A percentile compares a stretch with the other conserved stretches of the same genome.
Conservation (phyloP, 805 yeast species). For the Sugiyamaella lignohabitans region DNA sequence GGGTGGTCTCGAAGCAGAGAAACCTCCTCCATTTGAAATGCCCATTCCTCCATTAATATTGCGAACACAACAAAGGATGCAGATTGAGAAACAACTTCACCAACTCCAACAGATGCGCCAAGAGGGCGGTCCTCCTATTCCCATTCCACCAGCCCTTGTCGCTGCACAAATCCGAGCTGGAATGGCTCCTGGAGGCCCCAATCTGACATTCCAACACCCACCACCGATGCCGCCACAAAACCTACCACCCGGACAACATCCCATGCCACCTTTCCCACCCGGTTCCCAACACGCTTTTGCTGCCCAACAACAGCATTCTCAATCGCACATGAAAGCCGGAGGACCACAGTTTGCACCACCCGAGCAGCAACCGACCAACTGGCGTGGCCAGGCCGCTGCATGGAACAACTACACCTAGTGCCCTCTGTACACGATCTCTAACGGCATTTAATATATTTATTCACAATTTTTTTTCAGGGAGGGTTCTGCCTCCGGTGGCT, state of each 20-base stretch:
- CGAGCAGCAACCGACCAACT: constrained; percentile 12
- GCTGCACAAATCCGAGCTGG: background rate
- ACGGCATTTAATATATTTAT: no score
- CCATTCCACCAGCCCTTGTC: constrained; percentile 1
- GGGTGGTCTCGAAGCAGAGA: constrained; percentile 17
- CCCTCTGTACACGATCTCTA: no score
- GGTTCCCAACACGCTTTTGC: background rate
- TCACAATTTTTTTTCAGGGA: no score
- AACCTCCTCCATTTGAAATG: constrained; percentile 13
- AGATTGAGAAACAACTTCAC: background rate
- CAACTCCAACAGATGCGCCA: constrained; percentile 4
- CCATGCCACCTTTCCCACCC: no score
- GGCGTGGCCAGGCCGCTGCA: constrained; percentile 22
- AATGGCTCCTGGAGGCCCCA: background rate
- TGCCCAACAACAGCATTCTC: background rate
- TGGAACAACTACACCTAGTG: constrained; percentile 18
- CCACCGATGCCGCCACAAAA: background rate
- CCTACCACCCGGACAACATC: constrained; percentile 1
- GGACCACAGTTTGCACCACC: background rate
- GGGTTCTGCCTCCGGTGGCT: no score
- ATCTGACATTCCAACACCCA: background rate
- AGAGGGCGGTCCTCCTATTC: background rate
- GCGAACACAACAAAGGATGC: background rate
- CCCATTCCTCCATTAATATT: constrained; percentile 19
- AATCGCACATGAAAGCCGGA: background rate